Evolutionary conservation across 2,329 filamentous ascomycete genomes (phyloP).

Genomic region (Dryadomyces sulphureus): DNA sequence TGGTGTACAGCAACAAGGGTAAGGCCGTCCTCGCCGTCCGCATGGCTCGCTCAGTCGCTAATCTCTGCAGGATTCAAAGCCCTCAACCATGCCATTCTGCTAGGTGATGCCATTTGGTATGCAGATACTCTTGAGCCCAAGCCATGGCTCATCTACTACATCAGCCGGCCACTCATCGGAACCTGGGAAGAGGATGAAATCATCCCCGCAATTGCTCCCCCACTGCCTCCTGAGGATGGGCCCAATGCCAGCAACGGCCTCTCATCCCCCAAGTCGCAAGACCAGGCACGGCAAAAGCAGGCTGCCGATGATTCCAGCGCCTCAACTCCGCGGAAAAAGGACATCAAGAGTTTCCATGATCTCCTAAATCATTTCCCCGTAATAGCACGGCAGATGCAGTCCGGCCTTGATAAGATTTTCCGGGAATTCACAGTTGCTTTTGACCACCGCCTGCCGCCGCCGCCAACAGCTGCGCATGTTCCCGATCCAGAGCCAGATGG

Average conservation of each 20-base stretch:
- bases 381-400: constrained; percentile 93
- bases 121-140: constrained; percentile 77
- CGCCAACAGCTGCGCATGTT: constrained; percentile 46
- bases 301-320: constrained; percentile 22
- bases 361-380: constrained; percentile 83
- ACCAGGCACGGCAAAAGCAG: background rate
- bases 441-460: constrained; percentile 68
- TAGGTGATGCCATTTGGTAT: constrained; percentile 77
- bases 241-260: background rate
- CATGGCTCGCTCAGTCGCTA: background rate
- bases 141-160: constrained; percentile 95
- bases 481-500: constrained; percentile 44
- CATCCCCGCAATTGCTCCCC: constrained; percentile 45
- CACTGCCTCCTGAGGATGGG: background rate
- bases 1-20: constrained; percentile 95
- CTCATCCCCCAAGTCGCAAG: constrained; percentile 2
- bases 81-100: constrained; percentile 73
- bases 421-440: constrained; percentile 77
- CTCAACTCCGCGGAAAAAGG: constrained; percentile 57
- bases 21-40: constrained; percentile 12
- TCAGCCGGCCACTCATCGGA: constrained; percentile 77
- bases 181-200: constrained; percentile 65
- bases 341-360: constrained; percentile 81
- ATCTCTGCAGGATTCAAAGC: constrained; percentile 63
- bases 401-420: constrained; percentile 77